Base-by-base conservation (phyloP, 2,329 filamentous ascomycete species). In the Fusarium decemcellulare region DNA sequence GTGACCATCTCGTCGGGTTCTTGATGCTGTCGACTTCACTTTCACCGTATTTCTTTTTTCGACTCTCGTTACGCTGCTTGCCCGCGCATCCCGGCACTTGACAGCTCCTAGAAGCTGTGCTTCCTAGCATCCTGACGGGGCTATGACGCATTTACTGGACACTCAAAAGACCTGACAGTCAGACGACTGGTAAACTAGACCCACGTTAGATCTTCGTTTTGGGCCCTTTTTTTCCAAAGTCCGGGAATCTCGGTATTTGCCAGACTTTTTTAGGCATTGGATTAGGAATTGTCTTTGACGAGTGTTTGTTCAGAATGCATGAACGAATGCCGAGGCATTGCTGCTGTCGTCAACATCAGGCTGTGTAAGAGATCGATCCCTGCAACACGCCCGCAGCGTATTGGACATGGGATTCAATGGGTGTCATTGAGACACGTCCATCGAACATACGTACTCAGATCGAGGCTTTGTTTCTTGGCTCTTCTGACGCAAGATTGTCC, bases 61-160 rank as follows among this genome's bases (percentile, higher is more conserved):
- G 34, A 30, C 16, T 50, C 29, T 50, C 30, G 37, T 40, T 60
- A 18, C 46, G 40, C 29, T 59, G 42, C 46, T 67, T 32, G 52
- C 63, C 67, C 67, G 59, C 27, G 14, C 51, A 68, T 68, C 59
- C 67, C 67, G 67, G 59, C 30, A 58, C 14, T 67, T 63, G 47
- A 56, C 56, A 29, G 40, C 54, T 39, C 27, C 11, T 18, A n/a
- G 10, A 18, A n/a, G 23, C 9, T 18, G 23, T 16, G 32, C 14
- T 47, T 56, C 52, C 36, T 44, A 39, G 50, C 39, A 51, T 62
- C 60, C 54, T 46, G 42, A 71, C 43, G 59, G 67, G 63, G 67
- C 67, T 61, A 70, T 70, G 67, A 70, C 67, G 67, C 67, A 70
- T 61, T 34, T 34, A 51, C 32, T 64, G 54, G 62, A 64, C 60